Evolutionary conservation across 2,329 filamentous ascomycete genomes (phyloP).

Genomic region (Diplocarpon rosae): DNA sequence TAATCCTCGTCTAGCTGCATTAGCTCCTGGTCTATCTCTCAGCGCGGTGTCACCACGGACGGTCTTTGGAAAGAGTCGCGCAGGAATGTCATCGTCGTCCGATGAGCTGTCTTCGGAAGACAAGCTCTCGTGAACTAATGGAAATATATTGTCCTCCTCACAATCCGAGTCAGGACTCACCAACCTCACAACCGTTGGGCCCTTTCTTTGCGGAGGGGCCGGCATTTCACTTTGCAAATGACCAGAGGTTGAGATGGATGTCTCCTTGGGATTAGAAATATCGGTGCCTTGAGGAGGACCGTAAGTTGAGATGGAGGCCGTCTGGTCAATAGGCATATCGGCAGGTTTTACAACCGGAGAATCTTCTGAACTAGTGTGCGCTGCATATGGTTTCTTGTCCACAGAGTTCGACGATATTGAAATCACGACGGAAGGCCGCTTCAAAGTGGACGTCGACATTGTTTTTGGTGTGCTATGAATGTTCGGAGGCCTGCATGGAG

Average conservation of each 20-base stretch:
- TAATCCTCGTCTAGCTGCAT: slow-evolving; percentile 1
- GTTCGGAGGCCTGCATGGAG: slow-evolving; percentile 4
- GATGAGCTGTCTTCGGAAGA: slow-evolving; percentile 11
- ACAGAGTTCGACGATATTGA: not conserved
- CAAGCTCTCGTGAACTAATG: not conserved
- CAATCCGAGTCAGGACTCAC: slow-evolving; percentile 13
- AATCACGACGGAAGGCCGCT: slow-evolving; percentile 6
- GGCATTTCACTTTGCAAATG: not conserved
- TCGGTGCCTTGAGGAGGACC: not conserved
- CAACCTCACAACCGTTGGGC: slow-evolving; percentile 23
- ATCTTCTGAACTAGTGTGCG: not conserved
- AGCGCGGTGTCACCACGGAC: slow-evolving; percentile 4
- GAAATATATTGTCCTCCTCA: slow-evolving; percentile 6
- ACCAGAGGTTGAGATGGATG: not conserved
- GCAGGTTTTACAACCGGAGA: not conserved
- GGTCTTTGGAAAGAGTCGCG: not conserved
- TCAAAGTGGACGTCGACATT: slow-evolving; percentile 6
- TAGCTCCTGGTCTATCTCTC: not conserved
- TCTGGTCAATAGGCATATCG: slow-evolving; percentile 1
- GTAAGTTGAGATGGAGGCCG: not conserved
- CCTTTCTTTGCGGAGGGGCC: not conserved
- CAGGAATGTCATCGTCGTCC: slow-evolving; percentile 12
- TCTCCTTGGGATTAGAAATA: not conserved
- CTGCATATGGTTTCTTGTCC: not conserved
- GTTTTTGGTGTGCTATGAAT: slow-evolving; percentile 2